A percentile compares a stretch with the other conserved stretches of the same genome.
phyloP scores from a whole-genome alignment of 2,329 filamentous ascomycete genomes.

The Trichophyton benhamiae region DNA sequence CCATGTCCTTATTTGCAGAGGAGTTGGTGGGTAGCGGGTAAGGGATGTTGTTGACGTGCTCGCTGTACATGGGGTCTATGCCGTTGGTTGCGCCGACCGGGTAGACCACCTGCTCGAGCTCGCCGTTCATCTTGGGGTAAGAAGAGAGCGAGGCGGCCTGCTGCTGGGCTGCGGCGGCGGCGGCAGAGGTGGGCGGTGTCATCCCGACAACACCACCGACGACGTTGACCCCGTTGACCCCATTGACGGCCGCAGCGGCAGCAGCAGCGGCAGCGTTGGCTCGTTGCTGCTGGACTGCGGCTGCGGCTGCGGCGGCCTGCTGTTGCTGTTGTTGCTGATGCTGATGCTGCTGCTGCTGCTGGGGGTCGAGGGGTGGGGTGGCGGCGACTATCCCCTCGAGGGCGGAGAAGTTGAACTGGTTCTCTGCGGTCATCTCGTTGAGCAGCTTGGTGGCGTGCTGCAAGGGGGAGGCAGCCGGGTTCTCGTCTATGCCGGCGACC shows the following conservation, averaged over 20 bases:
- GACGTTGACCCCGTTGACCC: slow-evolving; percentile 12
- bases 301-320: no score
- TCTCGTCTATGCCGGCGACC: slow-evolving; percentile 43
- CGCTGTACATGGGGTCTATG: slow-evolving; percentile 87
- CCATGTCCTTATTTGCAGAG: slow-evolving; percentile 41
- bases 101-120: slow-evolving; percentile 66
- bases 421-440: slow-evolving; percentile 52
- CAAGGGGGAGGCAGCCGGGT: slow-evolving; percentile 53
- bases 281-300: no score
- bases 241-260: slow-evolving; percentile 8
- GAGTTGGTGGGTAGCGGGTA: slow-evolving; percentile 55
- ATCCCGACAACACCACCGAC: neutral
- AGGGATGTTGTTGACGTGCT: slow-evolving; percentile 88
- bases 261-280: no score
- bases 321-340: neutral
- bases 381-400: slow-evolving; percentile 51
- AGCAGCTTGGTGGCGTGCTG: slow-evolving; percentile 56
- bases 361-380: slow-evolving; percentile 45
- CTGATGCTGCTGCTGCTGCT: slow-evolving; percentile 26
- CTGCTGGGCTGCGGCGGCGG: slow-evolving; percentile 6
- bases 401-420: slow-evolving; percentile 50
- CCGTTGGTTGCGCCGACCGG: slow-evolving; percentile 82
- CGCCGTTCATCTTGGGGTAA: slow-evolving; percentile 38
- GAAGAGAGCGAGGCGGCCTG: slow-evolving; percentile 43
- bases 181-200: slow-evolving; percentile 30